Percentiles rank a stretch among this genome's conserved stretches.
Conservation (phyloP, 148 eudicot species). For the Rhododendron ferrugineum region DNA sequence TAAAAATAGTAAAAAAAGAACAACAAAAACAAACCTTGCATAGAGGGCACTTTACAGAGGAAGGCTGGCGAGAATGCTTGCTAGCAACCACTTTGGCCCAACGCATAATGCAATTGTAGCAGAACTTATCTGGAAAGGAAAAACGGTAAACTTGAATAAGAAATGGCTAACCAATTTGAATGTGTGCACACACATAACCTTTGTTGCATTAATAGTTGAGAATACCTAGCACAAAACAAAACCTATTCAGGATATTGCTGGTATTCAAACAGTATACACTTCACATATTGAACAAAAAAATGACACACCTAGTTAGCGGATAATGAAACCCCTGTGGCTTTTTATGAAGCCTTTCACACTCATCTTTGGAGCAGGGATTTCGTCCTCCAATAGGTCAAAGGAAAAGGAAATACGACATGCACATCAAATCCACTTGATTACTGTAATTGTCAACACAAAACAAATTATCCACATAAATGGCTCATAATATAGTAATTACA, state of each 20-base stretch:
- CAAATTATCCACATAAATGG: neutral
- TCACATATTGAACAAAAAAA: neutral
- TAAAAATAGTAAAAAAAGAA: neutral
- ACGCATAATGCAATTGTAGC: constrained; percentile 66
- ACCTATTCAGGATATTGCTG: neutral
- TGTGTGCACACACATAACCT: neutral
- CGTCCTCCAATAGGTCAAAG: neutral
- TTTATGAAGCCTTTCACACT: neutral
- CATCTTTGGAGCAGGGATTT: neutral
- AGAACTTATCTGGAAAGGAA: constrained; percentile 62
- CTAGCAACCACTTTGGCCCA: constrained; percentile 67
- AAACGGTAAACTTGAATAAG: neutral
- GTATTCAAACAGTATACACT: neutral
- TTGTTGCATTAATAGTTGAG: neutral
- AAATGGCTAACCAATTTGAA: neutral
- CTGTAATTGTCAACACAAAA: neutral
- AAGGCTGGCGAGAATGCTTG: constrained; percentile 33
- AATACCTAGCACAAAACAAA: neutral
- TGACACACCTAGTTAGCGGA: too few species aligned
- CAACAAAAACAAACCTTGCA: constrained; percentile 57
- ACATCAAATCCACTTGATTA: neutral
- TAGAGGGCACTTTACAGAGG: constrained; percentile 70
- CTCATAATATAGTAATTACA: neutral
- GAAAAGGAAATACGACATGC: neutral
- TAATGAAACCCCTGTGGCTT: neutral